These are phyloP conservation scores for Nitzschia sp. DNA, from an alignment of 108 stramenopile species.

Conservation along the genomic window DNA sequence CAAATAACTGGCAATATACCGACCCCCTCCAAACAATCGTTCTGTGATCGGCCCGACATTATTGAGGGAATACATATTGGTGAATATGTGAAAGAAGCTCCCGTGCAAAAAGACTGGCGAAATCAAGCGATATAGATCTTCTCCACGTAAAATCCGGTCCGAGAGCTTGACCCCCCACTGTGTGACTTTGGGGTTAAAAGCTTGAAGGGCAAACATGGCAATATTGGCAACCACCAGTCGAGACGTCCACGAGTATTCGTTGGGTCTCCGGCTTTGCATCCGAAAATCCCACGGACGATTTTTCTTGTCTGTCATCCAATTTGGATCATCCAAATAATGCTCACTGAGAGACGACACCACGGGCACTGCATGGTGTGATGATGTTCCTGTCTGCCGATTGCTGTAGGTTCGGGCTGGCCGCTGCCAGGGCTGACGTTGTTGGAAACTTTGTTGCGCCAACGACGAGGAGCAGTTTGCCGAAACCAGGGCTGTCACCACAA, in stretches of 20 bases:
- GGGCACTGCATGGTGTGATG: neutral
- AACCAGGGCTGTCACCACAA: no score
- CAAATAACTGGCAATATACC: constrained; percentile 71
- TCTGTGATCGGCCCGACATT: constrained; percentile 70
- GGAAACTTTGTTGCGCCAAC: constrained; percentile 1
- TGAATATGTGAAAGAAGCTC: constrained; percentile 62
- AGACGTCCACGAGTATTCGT: constrained; percentile 35
- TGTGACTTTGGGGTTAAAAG: constrained; percentile 56
- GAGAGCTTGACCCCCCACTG: constrained; percentile 68
- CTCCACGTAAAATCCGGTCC: constrained; percentile 60
- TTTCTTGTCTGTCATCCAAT: constrained; percentile 31
- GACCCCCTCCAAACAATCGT: constrained; percentile 45
- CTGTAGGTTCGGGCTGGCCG: neutral
- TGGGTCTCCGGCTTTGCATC: constrained; percentile 8
- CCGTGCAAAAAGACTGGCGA: constrained; percentile 85
- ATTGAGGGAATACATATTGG: constrained; percentile 68
- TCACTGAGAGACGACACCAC: neutral
- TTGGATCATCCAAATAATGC: constrained; percentile 30
- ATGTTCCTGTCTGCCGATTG: neutral
- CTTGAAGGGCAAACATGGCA: constrained; percentile 56
- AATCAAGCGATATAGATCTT: constrained; percentile 71
- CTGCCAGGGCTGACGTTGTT: constrained; percentile 13
- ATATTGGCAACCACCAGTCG: constrained; percentile 52
- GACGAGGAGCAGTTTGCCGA: no score
- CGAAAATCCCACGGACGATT: constrained; percentile 23